Percentiles rank a stretch among this genome's conserved stretches.
Evolutionary conservation across 495 filamentous ascomycete species (phyloP).

Genomic region (Talaromyces trachyspermus): DNA sequence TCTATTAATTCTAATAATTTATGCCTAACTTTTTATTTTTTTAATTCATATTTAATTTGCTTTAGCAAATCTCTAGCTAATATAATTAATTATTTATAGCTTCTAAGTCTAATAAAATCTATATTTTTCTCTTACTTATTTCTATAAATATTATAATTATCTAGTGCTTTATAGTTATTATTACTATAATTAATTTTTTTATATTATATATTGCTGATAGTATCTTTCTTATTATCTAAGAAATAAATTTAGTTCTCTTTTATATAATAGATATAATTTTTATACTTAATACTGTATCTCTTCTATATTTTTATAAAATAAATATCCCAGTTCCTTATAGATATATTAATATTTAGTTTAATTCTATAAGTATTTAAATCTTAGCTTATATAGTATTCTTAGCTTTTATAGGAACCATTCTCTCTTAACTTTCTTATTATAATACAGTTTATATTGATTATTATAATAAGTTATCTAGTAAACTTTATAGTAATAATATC

Average conservation of each 20-base stretch:
- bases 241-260: not conserved
- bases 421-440: not conserved
- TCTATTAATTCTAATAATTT: too few relatives aligned
- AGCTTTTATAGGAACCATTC: not conserved
- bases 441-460: not conserved
- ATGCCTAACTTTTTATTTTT: too few relatives aligned
- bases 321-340: not conserved
- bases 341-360: not conserved
- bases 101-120: not conserved
- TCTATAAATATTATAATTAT: not conserved
- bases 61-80: too few relatives aligned
- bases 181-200: not conserved
- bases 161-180: not conserved
- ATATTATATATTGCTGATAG: not conserved
- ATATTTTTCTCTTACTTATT: not conserved
- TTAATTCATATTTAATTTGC: too few relatives aligned
- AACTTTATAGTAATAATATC: not conserved
- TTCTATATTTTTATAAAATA: not conserved
- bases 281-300: not conserved
- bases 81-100: not conserved
- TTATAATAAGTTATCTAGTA: not conserved
- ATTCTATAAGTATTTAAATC: not conserved
- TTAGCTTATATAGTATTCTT: not conserved
- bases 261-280: not conserved
- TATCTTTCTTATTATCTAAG: not conserved